phyloP scores from a whole-genome alignment of 768 basidiomycete genomes.

The Auricularia sp. region DNA sequence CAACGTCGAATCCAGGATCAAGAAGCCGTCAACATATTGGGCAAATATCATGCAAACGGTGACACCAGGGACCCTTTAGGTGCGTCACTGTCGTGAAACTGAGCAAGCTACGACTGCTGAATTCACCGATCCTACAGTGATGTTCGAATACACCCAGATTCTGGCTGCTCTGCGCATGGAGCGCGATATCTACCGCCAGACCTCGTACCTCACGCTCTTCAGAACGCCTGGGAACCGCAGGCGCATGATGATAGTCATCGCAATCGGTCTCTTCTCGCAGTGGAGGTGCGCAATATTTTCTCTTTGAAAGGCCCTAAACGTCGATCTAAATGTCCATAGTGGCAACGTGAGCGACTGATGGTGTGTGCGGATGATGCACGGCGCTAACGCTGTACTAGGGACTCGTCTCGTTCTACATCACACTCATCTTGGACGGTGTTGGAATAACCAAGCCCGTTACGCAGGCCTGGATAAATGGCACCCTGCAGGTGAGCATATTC shows the following conservation, averaged over 20 bases:
- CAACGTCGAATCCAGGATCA: slow-evolving; percentile 30
- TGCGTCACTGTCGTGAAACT: slow-evolving; percentile 27
- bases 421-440: slow-evolving; percentile 53
- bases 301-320: neutral
- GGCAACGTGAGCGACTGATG: slow-evolving; percentile 3
- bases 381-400: slow-evolving; percentile 41
- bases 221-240: slow-evolving; percentile 55
- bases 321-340: neutral
- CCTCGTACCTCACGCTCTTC: slow-evolving; percentile 44
- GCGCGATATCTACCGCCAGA: slow-evolving; percentile 37
- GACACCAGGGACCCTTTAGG: slow-evolving; percentile 50
- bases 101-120: slow-evolving; percentile 23
- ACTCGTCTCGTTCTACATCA: slow-evolving; percentile 64
- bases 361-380: neutral
- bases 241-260: slow-evolving; percentile 57
- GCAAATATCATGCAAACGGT: slow-evolving; percentile 63
- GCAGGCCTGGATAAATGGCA: slow-evolving; percentile 53
- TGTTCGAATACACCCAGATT: slow-evolving; percentile 32
- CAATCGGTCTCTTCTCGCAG: slow-evolving; percentile 60
- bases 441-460: slow-evolving; percentile 44
- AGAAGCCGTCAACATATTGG: slow-evolving; percentile 49
- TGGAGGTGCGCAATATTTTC: slow-evolving; percentile 42
- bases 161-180: slow-evolving; percentile 57
- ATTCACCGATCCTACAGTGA: slow-evolving; percentile 1
- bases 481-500: slow-evolving; percentile 35